Base-by-base conservation (phyloP, 805 yeast species). In the Vanderwaltozyma tropicalis region DNA sequence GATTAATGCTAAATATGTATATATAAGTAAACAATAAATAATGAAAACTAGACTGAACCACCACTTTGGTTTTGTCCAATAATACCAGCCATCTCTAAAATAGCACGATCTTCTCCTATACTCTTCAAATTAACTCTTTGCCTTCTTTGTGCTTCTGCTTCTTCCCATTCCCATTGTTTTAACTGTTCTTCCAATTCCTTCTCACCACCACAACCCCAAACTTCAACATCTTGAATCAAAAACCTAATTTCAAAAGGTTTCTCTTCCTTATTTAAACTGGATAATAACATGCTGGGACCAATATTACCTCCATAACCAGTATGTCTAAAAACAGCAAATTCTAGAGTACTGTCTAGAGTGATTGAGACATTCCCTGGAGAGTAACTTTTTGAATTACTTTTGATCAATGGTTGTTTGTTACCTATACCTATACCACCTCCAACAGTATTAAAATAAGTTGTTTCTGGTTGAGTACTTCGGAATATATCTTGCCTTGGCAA, bases 401-500 rank as follows among this genome's bases (percentile, higher is more conserved):
- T 76, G 34, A 72, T 61, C 1, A 61, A 41, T 1, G 92, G 92
- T 32, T 84, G 88, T 22, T 68, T 65, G 32, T 69, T 61, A 0
- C 97, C 97, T 52, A 85, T 72, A 0, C 95, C 96, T 11, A 88
- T 58, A 0, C 96, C 96, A 37, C 84, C 78, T 1, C 92, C 88
- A 7, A 67, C 49, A 8, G 75, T 82, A 49, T 73, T 79, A 59
- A 85, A 85, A 55, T 83, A 86, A 1, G 75, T 70, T 57, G 47
- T 60, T 55, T 49, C 63, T 38, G 28, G 57, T 40, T 54, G 55
- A 17, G 57, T 48, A 11, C 64, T 61, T 35, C 49, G 65, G 55
- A 65, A 85, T 5, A 71, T 55, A 40, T 76, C 78, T 41, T 78
- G 80, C 9, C 68, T 59, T 0, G 96, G 95, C 20, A 72, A 64